Base-by-base conservation (phyloP, 1,139 yeast genomes). In the Lodderomyces beijingensis region DNA sequence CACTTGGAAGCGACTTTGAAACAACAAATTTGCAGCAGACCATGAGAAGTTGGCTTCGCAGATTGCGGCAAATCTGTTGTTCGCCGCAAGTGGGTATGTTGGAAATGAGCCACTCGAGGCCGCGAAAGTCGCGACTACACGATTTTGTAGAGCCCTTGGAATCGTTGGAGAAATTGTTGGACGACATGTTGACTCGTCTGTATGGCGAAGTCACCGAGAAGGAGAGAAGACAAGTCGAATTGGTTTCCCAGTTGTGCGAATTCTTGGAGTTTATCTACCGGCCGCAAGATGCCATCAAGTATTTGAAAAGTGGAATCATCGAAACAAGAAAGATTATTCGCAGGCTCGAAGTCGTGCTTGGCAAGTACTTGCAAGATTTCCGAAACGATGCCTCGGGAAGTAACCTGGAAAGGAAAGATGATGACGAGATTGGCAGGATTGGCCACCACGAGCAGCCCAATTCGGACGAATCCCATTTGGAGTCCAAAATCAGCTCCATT, bases 51-150 rank as follows among this genome's bases (percentile, higher is more conserved):
- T 85, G 94, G 94, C 58, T 88, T 8, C 64, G 69, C 10, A 65
- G 73, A 32, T 59, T 89, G 20, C 65, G 97, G 21, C 89, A 85
- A 49, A 69, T 84, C 0, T 89, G 96, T 46, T 83, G 93, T 40
- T 91, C 86, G 55, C 88, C 95, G 0, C 78, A 79, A 40, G 66
- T 83, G 23, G 87, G 87, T 1, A 55, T 54, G 26, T 45, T 67
- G 6, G 51, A 54, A 34, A 31, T 59, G 18, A 50, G 53, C 4
- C 30, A 65, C 42, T 45, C 62, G 47, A 43, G 64, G 49, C 53
- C 62, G 28, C 47, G 52, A 20, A 43, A 55, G 3, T 40, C 48
- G 16, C 43, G 52, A 35, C 13, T 25, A 10, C 27, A 18, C 13
- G 16, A 15, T 12, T 30, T 28, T 15, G 23, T 17, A 13, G 25